Conservation (phyloP, 768 basidiomycete species). For the Tricholoma bakamatsutake region DNA sequence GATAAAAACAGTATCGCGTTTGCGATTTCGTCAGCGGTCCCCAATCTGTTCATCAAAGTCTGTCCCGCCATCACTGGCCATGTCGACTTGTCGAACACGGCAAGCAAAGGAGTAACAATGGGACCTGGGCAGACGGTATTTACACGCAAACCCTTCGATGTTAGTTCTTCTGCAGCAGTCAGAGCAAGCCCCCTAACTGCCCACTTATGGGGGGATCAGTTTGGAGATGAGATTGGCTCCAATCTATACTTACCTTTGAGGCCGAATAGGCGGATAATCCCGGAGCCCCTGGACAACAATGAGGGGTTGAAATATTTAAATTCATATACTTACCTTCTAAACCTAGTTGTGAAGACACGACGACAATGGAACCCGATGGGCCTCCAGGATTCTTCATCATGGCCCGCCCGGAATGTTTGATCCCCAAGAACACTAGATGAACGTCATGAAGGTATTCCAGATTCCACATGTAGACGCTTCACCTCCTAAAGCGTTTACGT, state of each 20-base stretch:
- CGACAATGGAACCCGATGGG: slow-evolving; percentile 13
- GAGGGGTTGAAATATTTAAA: neutral
- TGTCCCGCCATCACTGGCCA: slow-evolving; percentile 9
- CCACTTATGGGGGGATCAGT: neutral
- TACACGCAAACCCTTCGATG: slow-evolving; percentile 12
- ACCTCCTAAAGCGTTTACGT: slow-evolving; percentile 11
- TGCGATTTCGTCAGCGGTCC: slow-evolving; percentile 12
- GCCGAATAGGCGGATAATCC: slow-evolving; percentile 13
- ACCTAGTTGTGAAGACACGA: slow-evolving; percentile 16
- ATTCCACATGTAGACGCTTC: neutral
- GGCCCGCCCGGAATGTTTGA: slow-evolving; percentile 7
- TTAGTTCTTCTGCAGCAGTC: slow-evolving; percentile 14
- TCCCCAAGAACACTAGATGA: slow-evolving; percentile 9
- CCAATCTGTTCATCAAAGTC: slow-evolving; percentile 11
- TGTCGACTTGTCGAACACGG: slow-evolving; percentile 6
- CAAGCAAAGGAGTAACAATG: slow-evolving; percentile 10
- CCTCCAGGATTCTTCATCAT: slow-evolving; percentile 10
- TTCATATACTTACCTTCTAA: slow-evolving; percentile 8
- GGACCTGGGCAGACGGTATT: slow-evolving; percentile 15
- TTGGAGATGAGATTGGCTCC: neutral
- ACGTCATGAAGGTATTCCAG: neutral
- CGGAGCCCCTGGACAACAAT: slow-evolving; percentile 8
- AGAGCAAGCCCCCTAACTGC: slow-evolving; percentile 13
- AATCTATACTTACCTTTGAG: slow-evolving; percentile 5
- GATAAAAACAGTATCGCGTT: slow-evolving; percentile 12